Evolutionary conservation across 2,329 filamentous ascomycete genomes (phyloP).

Genomic region (Pleomassaria siparia): DNA sequence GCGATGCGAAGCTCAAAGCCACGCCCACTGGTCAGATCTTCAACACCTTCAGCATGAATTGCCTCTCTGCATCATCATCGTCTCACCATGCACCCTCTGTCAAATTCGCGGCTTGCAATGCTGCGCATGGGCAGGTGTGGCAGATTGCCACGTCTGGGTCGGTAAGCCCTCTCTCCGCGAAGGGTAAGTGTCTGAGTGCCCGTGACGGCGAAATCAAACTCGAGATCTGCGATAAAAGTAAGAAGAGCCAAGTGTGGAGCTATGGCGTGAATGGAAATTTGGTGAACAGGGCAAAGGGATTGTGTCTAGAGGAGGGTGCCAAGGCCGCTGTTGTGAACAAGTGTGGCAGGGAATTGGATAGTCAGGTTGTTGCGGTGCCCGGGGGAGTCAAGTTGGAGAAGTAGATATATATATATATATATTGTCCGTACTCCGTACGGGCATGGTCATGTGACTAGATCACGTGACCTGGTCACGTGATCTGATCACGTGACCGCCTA

Average conservation of each 20-base stretch:
- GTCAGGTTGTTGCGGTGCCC: conserved; percentile 52
- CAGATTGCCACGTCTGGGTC: conserved; percentile 34
- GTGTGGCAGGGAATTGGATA: conserved; percentile 45
- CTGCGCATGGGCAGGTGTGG: conserved; percentile 49
- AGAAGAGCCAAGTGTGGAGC: conserved; percentile 44
- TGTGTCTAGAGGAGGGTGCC: conserved; percentile 46
- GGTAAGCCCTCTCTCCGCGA: conserved; percentile 43
- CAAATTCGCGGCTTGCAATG: conserved; percentile 43
- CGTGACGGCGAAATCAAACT: conserved; percentile 16
- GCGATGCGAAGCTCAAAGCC: conserved; percentile 18
- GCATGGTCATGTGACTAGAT: no score
- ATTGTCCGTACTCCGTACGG: not conserved
- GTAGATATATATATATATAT: conserved; percentile 2
- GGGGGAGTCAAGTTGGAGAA: conserved; percentile 38
- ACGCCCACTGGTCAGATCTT: conserved; percentile 54
- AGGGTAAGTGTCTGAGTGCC: conserved; percentile 34
- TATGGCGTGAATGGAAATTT: conserved; percentile 51
- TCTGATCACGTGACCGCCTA: no score
- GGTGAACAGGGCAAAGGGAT: conserved; percentile 33
- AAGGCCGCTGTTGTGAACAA: conserved; percentile 24
- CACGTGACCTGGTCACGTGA: no score
- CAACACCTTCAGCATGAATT: conserved; percentile 50
- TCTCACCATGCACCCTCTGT: conserved; percentile 14
- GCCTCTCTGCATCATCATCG: conserved; percentile 42
- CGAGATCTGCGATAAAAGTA: conserved; percentile 13